These are phyloP conservation scores for Colletotrichum zoysiae DNA, from an alignment of 2,329 filamentous ascomycete species.

Conservation along the genomic window DNA sequence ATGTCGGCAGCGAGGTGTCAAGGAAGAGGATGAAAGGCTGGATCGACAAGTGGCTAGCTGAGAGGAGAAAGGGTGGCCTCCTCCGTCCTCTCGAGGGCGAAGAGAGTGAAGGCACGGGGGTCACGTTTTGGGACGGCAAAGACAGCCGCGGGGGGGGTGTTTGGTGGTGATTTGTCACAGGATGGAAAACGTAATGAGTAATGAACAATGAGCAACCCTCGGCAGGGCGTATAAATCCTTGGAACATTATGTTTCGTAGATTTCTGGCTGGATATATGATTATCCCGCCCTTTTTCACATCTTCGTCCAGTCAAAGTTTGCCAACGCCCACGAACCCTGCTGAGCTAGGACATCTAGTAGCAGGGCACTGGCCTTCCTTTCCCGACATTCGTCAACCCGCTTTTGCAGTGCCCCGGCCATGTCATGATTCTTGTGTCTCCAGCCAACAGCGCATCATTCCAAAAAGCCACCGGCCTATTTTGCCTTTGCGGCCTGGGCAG, in stretches of 20 bases:
- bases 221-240: neutral
- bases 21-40: constrained; percentile 73
- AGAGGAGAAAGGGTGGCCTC: constrained; percentile 68
- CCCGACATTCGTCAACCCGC: constrained; percentile 13
- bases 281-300: constrained; percentile 10
- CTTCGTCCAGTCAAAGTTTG: constrained; percentile 6
- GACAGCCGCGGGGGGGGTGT: constrained; percentile 53
- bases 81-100: constrained; percentile 59
- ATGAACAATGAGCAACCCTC: constrained; percentile 15
- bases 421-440: constrained; percentile 2
- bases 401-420: constrained; percentile 34
- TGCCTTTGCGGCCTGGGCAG: constrained; percentile 68
- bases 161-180: constrained; percentile 53
- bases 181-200: constrained; percentile 14
- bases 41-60: constrained; percentile 72
- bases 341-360: constrained; percentile 2
- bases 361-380: constrained; percentile 6
- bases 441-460: neutral
- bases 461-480: constrained; percentile 53
- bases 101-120: constrained; percentile 48
- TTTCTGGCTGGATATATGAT: constrained; percentile 21
- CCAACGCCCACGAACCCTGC: constrained; percentile 9
- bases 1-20: constrained; percentile 72
- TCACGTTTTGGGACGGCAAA: constrained; percentile 56
- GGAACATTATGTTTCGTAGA: constrained; percentile 12